These are phyloP conservation scores for Aspergillus carbonarius DNA, from an alignment of 2,329 filamentous ascomycete species.

Conservation along the genomic window DNA sequence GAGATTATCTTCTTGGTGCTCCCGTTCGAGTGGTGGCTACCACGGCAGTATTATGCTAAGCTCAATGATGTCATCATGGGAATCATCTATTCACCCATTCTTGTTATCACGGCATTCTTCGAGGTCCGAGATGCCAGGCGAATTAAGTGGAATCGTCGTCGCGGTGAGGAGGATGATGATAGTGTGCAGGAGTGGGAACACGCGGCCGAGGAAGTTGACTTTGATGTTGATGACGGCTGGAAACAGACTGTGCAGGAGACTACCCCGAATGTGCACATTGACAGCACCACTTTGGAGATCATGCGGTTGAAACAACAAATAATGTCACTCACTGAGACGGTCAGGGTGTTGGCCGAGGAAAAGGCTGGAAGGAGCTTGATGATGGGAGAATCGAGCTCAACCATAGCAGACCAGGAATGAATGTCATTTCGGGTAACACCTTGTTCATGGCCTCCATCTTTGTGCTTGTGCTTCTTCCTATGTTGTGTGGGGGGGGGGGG, in stretches of 20 bases:
- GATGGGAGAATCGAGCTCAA: conserved; percentile 16
- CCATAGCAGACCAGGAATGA: conserved; percentile 6
- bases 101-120: conserved; percentile 72
- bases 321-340: conserved; percentile 61
- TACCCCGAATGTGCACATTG: conserved; percentile 78
- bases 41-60: conserved; percentile 68
- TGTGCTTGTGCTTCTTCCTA: neutral
- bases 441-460: neutral
- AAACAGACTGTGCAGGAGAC: conserved; percentile 71
- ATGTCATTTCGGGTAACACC: neutral
- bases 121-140: conserved; percentile 65
- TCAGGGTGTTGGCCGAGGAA: conserved; percentile 56
- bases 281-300: conserved; percentile 69
- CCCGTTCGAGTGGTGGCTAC: conserved; percentile 94
- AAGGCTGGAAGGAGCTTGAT: conserved; percentile 11
- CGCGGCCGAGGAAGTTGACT: conserved; percentile 65
- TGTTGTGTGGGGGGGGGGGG: neutral
- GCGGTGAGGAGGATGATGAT: conserved; percentile 88
- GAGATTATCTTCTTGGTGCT: conserved; percentile 78
- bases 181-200: conserved; percentile 92
- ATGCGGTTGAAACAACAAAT: conserved; percentile 51
- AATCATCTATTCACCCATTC: conserved; percentile 76
- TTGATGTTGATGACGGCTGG: conserved; percentile 79
- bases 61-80: conserved; percentile 90
- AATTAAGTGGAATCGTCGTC: conserved; percentile 70